Evolutionary conservation across 2,329 filamentous ascomycete genomes (phyloP).

Genomic region (Hypoxylon rubiginosum): DNA sequence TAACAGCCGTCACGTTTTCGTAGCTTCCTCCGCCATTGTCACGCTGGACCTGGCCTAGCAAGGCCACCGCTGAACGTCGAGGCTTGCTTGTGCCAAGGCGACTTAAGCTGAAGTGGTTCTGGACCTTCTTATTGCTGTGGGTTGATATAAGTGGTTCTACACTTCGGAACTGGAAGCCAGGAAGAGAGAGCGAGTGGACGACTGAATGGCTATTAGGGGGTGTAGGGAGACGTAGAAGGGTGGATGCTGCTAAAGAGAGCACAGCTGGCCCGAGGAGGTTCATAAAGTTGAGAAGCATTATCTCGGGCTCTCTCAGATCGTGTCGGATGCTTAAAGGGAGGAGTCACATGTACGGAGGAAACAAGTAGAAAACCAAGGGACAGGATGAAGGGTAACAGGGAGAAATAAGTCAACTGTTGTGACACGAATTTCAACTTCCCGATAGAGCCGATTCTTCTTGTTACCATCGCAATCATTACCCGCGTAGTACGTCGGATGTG

Average conservation of each 20-base stretch:
- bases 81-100: slow-evolving; percentile 19
- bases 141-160: slow-evolving; percentile 17
- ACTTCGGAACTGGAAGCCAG: slow-evolving; percentile 36
- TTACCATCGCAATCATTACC: background rate
- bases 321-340: background rate
- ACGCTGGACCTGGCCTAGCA: slow-evolving; percentile 50
- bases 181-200: slow-evolving; percentile 33
- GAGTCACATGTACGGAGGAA: background rate
- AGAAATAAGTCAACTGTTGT: background rate
- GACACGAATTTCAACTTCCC: background rate
- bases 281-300: slow-evolving; percentile 21
- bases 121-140: slow-evolving; percentile 21
- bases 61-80: slow-evolving; percentile 46
- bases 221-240: background rate
- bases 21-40: slow-evolving; percentile 45
- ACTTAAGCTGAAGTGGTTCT: slow-evolving; percentile 28
- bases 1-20: slow-evolving; percentile 53
- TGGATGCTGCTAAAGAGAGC: slow-evolving; percentile 24
- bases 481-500: background rate
- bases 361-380: slow-evolving; percentile 6
- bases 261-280: slow-evolving; percentile 20
- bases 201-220: background rate
- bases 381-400: background rate
- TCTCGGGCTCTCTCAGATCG: background rate
- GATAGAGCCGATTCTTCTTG: background rate